phyloP scores from a whole-genome alignment of 2,329 filamentous ascomycete genomes.

The Colletotrichum agaves region DNA sequence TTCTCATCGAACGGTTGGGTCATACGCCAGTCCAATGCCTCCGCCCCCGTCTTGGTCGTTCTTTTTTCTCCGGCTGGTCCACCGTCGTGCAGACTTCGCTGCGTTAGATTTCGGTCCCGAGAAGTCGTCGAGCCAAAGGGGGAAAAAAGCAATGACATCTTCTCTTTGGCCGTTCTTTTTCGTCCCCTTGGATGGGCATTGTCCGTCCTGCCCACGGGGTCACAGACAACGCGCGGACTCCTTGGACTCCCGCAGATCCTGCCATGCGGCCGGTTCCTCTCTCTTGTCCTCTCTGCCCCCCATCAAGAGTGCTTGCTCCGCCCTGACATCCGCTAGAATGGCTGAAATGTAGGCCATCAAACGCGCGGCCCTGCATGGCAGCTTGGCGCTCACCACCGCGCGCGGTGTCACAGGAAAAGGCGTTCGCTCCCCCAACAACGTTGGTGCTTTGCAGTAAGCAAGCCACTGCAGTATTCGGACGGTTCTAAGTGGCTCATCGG shows the following conservation, averaged over 20 bases:
- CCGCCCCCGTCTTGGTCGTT: background rate
- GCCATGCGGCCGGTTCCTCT: constrained; percentile 15
- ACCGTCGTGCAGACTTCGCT: constrained; percentile 1
- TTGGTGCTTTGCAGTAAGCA: constrained; percentile 6
- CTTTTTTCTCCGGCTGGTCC: background rate
- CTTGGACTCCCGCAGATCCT: constrained; percentile 26
- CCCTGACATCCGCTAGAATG: background rate
- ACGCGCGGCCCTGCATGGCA: constrained; percentile 29
- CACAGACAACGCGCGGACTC: constrained; percentile 31
- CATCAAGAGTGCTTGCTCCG: background rate
- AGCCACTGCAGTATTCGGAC: constrained; percentile 20
- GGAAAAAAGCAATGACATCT: constrained; percentile 29
- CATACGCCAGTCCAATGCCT: background rate
- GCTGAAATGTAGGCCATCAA: background rate
- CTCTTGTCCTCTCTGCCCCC: background rate
- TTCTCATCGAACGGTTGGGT: constrained; percentile 11
- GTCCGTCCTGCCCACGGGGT: constrained; percentile 2
- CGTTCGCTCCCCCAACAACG: background rate
- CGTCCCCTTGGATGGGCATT: background rate
- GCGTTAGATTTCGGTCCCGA: constrained; percentile 32
- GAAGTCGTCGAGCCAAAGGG: constrained; percentile 3
- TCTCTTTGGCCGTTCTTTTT: background rate
- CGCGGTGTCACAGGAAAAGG: constrained; percentile 11
- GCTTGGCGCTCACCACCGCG: constrained; percentile 3
- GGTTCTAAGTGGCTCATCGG: constrained; percentile 18